Conservation (phyloP, 495 filamentous ascomycete species). For the Penicillium atrosanguineum region DNA sequence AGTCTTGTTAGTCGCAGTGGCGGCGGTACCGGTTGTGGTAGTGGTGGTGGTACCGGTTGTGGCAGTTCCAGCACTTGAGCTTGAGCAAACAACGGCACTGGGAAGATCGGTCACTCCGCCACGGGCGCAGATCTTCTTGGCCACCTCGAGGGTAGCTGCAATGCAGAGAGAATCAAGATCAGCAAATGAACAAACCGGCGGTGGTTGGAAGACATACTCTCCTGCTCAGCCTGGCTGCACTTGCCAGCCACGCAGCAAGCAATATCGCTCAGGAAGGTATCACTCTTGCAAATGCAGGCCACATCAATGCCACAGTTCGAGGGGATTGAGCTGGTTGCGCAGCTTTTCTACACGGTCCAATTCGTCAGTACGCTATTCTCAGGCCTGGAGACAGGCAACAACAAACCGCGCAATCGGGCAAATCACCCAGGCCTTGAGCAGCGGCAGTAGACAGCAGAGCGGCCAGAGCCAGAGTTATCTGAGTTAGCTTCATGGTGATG, state of each 20-base stretch:
- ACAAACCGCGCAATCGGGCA: constrained; percentile 53
- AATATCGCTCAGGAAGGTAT: constrained; percentile 57
- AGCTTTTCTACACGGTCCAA: constrained; percentile 43
- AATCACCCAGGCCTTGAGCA: constrained; percentile 38
- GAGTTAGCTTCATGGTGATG: constrained; percentile 38
- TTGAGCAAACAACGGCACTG: constrained; percentile 32
- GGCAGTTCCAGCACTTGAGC: constrained; percentile 21
- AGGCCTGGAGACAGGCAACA: neutral
- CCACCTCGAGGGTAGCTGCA: constrained; percentile 50
- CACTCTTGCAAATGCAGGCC: constrained; percentile 65
- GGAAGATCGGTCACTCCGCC: constrained; percentile 43
- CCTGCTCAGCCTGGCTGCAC: constrained; percentile 56
- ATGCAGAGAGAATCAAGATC: neutral
- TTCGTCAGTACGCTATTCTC: constrained; percentile 4
- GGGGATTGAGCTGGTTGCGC: constrained; percentile 49
- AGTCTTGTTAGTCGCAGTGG: constrained; percentile 12
- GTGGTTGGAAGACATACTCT: constrained; percentile 37
- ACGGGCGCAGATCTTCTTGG: constrained; percentile 46
- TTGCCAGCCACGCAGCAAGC: constrained; percentile 61
- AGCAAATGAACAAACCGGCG: neutral
- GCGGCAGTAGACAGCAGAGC: constrained; percentile 31
- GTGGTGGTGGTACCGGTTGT: no score
- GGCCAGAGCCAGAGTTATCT: constrained; percentile 28
- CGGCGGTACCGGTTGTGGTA: no score
- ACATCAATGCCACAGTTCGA: constrained; percentile 55